Evolutionary conservation across 2,329 filamentous ascomycete genomes (phyloP).

Genomic region (Epichloe sibirici): DNA sequence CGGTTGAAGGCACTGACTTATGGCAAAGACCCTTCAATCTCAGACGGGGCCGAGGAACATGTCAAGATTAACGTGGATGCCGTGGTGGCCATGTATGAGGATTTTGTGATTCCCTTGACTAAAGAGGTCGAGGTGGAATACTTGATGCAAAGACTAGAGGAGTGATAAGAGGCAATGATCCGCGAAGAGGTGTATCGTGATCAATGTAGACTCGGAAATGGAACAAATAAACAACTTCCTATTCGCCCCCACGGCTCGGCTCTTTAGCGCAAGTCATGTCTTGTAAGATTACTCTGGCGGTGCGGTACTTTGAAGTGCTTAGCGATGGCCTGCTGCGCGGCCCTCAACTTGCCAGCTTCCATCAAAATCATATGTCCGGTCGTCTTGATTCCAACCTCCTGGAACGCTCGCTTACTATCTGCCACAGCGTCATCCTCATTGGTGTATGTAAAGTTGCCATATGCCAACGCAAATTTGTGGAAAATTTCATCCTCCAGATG

Average conservation of each 20-base stretch:
- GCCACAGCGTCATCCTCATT: slow-evolving; percentile 71
- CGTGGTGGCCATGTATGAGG: slow-evolving; percentile 78
- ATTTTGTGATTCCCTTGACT: slow-evolving; percentile 93
- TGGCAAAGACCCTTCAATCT: slow-evolving; percentile 70
- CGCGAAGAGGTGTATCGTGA: neutral
- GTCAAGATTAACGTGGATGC: slow-evolving; percentile 87
- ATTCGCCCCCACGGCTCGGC: too few species aligned
- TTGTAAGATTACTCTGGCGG: too few species aligned
- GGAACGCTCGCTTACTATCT: slow-evolving; percentile 89
- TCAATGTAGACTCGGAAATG: too few species aligned
- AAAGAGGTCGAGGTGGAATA: slow-evolving; percentile 98
- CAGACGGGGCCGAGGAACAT: slow-evolving; percentile 38
- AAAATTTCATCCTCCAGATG: slow-evolving; percentile 91
- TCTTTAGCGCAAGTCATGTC: too few species aligned
- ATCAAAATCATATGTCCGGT: slow-evolving; percentile 79
- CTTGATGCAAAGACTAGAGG: slow-evolving; percentile 76
- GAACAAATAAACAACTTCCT: too few species aligned
- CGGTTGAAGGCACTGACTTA: slow-evolving; percentile 86
- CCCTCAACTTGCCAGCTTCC: slow-evolving; percentile 64
- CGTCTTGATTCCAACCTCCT: slow-evolving; percentile 80
- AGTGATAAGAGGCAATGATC: slow-evolving; percentile 1
- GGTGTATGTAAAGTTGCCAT: slow-evolving; percentile 63
- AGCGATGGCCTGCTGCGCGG: slow-evolving; percentile 61
- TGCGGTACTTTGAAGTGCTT: slow-evolving; percentile 50
- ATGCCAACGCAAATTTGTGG: slow-evolving; percentile 59